Evolutionary conservation across 1,139 yeast genomes (phyloP).

Genomic region (Hansenula sp.): DNA sequence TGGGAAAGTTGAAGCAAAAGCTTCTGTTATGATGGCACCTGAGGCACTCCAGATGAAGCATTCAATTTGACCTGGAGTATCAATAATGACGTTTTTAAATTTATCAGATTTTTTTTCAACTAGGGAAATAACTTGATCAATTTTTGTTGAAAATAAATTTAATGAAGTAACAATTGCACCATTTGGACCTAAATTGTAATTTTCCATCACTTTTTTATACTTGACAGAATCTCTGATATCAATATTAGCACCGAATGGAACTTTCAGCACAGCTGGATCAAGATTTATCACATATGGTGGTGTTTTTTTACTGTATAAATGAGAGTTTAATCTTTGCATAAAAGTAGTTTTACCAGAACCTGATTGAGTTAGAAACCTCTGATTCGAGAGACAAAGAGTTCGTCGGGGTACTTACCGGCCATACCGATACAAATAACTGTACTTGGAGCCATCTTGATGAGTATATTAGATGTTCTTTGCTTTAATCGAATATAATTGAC

Average conservation of each 20-base stretch:
- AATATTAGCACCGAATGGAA: constrained; percentile 91
- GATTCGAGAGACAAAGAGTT: background rate
- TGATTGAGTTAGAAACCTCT: constrained; percentile 2
- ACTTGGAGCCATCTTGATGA: constrained; percentile 45
- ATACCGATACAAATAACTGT: constrained; percentile 86
- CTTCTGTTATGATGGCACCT: constrained; percentile 94
- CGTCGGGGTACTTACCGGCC: constrained; percentile 56
- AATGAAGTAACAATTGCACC: constrained; percentile 97
- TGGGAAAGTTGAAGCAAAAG: constrained; percentile 94
- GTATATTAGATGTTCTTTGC: too few relatives aligned
- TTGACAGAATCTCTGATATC: constrained; percentile 96
- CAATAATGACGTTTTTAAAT: constrained; percentile 74
- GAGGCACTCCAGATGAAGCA: constrained; percentile 97
- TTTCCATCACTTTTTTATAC: constrained; percentile 93
- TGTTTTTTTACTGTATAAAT: constrained; percentile 63
- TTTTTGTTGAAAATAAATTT: constrained; percentile 88
- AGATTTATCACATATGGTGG: constrained; percentile 87
- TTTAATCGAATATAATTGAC: too few relatives aligned
- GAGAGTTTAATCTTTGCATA: constrained; percentile 91
- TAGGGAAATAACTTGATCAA: constrained; percentile 86
- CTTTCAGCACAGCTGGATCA: constrained; percentile 92
- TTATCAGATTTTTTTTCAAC: constrained; percentile 75
- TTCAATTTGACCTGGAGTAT: constrained; percentile 98
- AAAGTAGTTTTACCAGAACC: constrained; percentile 94
- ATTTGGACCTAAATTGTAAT: constrained; percentile 90